phyloP scores from a whole-genome alignment of 192 early-diverging fungal genomes.

The Borealophlyctis nickersoniae region DNA sequence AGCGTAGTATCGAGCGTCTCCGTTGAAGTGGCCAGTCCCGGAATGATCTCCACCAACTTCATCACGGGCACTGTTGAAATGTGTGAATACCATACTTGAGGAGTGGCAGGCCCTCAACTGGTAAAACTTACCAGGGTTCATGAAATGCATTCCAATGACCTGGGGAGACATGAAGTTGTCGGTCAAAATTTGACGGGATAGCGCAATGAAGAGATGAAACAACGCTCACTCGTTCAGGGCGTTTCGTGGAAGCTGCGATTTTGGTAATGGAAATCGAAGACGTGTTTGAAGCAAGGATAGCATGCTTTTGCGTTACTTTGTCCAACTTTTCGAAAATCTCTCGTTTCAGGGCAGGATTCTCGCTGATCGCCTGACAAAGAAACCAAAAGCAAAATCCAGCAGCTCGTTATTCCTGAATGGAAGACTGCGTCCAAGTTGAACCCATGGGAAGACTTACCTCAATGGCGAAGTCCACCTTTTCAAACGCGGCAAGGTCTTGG shows the following conservation, averaged over 20 bases:
- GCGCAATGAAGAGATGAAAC: background rate
- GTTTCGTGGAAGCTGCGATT: constrained; percentile 86
- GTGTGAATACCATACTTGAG: background rate
- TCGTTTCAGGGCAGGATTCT: constrained; percentile 81
- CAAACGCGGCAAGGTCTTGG: constrained; percentile 57
- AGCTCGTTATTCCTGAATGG: constrained; percentile 10
- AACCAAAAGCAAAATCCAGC: constrained; percentile 3
- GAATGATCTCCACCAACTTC: constrained; percentile 96
- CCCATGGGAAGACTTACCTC: constrained; percentile 48
- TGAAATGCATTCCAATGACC: constrained; percentile 99
- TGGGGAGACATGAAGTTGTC: constrained; percentile 22
- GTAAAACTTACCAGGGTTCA: constrained; percentile 70
- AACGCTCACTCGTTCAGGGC: constrained; percentile 55
- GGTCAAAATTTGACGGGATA: background rate
- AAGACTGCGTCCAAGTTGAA: background rate
- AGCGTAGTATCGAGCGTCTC: constrained; percentile 71
- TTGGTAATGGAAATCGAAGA: constrained; percentile 95
- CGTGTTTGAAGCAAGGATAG: constrained; percentile 96
- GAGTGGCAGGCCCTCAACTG: background rate
- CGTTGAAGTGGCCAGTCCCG: constrained; percentile 78
- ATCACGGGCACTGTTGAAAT: constrained; percentile 79
- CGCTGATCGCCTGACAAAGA: constrained; percentile 68
- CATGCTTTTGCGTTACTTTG: constrained; percentile 55
- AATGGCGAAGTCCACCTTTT: constrained; percentile 79
- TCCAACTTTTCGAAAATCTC: constrained; percentile 77